A percentile compares a stretch with the other conserved stretches of the same genome.
phyloP scores from a whole-genome alignment of 352 stramenopile species.

The Phytophthora pinifolia region DNA sequence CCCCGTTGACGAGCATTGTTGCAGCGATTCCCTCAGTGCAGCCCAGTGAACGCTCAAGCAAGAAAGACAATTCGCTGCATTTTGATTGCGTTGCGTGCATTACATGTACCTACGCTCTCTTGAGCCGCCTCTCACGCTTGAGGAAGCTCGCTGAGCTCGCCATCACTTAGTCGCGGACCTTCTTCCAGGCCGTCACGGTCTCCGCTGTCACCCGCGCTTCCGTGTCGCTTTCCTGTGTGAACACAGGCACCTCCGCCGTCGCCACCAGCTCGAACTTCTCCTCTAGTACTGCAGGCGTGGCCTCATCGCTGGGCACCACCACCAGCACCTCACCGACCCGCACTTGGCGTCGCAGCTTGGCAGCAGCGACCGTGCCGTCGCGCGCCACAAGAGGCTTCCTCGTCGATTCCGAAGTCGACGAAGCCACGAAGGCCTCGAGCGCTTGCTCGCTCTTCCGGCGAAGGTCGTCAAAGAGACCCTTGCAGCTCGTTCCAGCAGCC shows the following conservation, averaged over 20 bases:
- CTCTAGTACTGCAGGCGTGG: constrained; percentile 29
- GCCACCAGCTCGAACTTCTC: constrained; percentile 50
- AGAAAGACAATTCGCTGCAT: neutral
- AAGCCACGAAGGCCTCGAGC: constrained; percentile 54
- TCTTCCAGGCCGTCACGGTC: constrained; percentile 53
- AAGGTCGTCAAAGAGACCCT: constrained; percentile 57
- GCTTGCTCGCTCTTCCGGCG: constrained; percentile 58
- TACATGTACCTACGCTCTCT: constrained; percentile 1
- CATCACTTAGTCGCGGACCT: constrained; percentile 27
- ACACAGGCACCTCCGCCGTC: constrained; percentile 47
- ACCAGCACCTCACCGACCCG: constrained; percentile 55
- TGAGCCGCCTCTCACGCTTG: neutral
- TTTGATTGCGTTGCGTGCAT: constrained; percentile 14
- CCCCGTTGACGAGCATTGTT: neutral
- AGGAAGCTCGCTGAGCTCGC: constrained; percentile 1
- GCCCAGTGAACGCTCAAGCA: neutral
- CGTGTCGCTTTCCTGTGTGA: constrained; percentile 47
- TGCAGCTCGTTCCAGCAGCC: constrained; percentile 18
- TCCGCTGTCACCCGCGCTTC: constrained; percentile 51
- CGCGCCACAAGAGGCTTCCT: constrained; percentile 33
- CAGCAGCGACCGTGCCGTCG: constrained; percentile 42
- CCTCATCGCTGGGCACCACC: constrained; percentile 45
- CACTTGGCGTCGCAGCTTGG: constrained; percentile 55
- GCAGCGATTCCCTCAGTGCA: neutral
- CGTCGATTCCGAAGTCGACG: constrained; percentile 28